These are phyloP conservation scores for Cudoniella acicularis DNA, from an alignment of 495 filamentous ascomycete genomes.

Conservation along the genomic window DNA sequence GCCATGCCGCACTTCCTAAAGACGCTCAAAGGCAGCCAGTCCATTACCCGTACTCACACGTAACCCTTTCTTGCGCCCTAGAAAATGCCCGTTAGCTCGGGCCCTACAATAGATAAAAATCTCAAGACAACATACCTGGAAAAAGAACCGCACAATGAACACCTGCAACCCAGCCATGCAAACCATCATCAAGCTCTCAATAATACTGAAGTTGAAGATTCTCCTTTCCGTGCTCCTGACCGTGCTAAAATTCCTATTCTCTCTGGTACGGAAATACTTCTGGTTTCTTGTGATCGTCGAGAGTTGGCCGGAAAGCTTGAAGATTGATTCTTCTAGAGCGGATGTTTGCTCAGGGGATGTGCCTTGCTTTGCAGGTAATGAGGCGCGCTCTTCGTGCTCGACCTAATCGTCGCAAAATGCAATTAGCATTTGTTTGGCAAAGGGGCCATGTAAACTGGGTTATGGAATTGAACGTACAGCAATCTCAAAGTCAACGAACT, in stretches of 20 bases:
- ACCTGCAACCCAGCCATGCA: constrained; percentile 97
- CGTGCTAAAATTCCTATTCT: constrained; percentile 98
- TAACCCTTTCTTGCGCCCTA: constrained; percentile 59
- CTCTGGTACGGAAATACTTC: constrained; percentile 98
- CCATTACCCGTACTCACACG: constrained; percentile 35
- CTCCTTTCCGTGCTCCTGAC: constrained; percentile 91
- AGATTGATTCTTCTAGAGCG: constrained; percentile 89
- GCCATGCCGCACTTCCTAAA: constrained; percentile 1
- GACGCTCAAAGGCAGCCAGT: background rate
- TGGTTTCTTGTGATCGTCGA: constrained; percentile 98
- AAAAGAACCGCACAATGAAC: constrained; percentile 97
- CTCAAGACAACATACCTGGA: constrained; percentile 62
- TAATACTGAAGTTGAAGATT: constrained; percentile 96
- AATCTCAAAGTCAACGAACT: constrained; percentile 98
- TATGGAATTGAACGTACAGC: constrained; percentile 54
- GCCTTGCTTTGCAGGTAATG: constrained; percentile 80
- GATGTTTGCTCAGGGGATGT: constrained; percentile 87
- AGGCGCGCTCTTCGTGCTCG: constrained; percentile 82
- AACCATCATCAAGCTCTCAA: constrained; percentile 88
- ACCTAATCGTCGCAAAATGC: constrained; percentile 55
- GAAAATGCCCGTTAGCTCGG: no score
- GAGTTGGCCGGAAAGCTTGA: constrained; percentile 88
- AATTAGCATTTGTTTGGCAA: constrained; percentile 17
- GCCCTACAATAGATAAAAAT: background rate
- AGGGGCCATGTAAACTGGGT: no score